phyloP scores from a whole-genome alignment of 1,284 basidiomycete genomes.

The Ceratobasidium sp. region DNA sequence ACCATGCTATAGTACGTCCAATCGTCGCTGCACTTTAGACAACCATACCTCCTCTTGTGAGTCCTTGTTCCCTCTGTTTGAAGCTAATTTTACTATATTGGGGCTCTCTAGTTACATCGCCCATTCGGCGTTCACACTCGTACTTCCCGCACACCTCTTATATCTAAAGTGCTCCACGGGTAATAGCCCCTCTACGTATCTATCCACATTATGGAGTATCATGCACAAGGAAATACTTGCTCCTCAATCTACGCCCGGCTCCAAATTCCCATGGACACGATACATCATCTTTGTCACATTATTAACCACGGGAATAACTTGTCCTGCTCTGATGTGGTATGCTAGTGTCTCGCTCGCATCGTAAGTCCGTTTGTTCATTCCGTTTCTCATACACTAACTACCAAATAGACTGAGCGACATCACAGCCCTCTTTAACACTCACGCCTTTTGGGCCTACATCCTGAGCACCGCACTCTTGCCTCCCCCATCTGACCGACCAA shows the following conservation, averaged over 20 bases:
- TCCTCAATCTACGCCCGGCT: not conserved
- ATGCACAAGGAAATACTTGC: constrained; percentile 61
- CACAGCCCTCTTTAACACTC: constrained; percentile 83
- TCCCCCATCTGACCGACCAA: constrained; percentile 53
- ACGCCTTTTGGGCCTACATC: constrained; percentile 81
- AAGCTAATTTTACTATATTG: not conserved
- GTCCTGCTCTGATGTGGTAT: constrained; percentile 75
- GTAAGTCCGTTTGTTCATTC: constrained; percentile 56
- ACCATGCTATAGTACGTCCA: constrained; percentile 72
- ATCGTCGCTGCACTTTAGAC: constrained; percentile 67
- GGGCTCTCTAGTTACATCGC: constrained; percentile 65
- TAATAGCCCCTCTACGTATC: constrained; percentile 56
- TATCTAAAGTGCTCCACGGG: constrained; percentile 61
- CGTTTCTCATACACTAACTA: constrained; percentile 42
- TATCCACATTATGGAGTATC: constrained; percentile 59
- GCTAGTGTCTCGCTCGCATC: constrained; percentile 68
- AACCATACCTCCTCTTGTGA: constrained; percentile 80
- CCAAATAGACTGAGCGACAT: constrained; percentile 71
- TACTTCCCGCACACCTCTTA: constrained; percentile 73
- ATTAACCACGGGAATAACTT: constrained; percentile 64
- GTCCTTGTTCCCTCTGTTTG: constrained; percentile 45
- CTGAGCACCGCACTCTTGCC: constrained; percentile 63
- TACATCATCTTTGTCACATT: constrained; percentile 57
- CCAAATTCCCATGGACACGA: constrained; percentile 55
- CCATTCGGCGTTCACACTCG: constrained; percentile 67